phyloP scores from a whole-genome alignment of 2,329 filamentous ascomycete genomes.

The Cryphonectria radicalis region DNA sequence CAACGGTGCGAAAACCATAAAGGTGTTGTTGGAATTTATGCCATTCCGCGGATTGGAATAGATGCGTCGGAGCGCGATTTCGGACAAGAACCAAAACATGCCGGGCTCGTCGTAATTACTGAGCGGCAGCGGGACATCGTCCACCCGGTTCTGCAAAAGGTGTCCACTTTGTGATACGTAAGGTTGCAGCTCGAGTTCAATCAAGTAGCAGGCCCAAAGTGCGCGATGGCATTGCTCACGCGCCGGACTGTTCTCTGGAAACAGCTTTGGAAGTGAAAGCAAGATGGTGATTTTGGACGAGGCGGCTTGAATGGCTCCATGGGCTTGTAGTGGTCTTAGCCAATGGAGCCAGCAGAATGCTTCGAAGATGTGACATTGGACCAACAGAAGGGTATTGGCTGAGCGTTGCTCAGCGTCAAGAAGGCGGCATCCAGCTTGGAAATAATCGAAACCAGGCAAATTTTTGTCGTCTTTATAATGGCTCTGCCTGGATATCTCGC shows the following conservation, averaged over 20 bases:
- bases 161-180: slow-evolving; percentile 31
- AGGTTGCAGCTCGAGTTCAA: slow-evolving; percentile 33
- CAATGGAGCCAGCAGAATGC: slow-evolving; percentile 31
- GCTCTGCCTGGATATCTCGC: slow-evolving; percentile 20
- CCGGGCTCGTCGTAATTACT: slow-evolving; percentile 32
- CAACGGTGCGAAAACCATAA: slow-evolving; percentile 30
- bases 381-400: slow-evolving; percentile 24
- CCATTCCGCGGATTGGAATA: slow-evolving; percentile 30
- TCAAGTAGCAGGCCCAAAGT: slow-evolving; percentile 34
- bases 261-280: slow-evolving; percentile 21
- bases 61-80: slow-evolving; percentile 32
- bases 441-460: slow-evolving; percentile 28
- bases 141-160: slow-evolving; percentile 6
- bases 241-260: slow-evolving; percentile 15
- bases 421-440: slow-evolving; percentile 29
- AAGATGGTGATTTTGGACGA: slow-evolving; percentile 21
- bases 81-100: slow-evolving; percentile 34
- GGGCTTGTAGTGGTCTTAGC: slow-evolving; percentile 31
- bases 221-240: slow-evolving; percentile 31
- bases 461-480: slow-evolving; percentile 18
- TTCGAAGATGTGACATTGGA: slow-evolving; percentile 31
- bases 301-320: slow-evolving; percentile 30
- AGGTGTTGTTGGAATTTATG: slow-evolving; percentile 27
- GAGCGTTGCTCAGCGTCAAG: slow-evolving; percentile 15
- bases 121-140: slow-evolving; percentile 29